Evolutionary conservation across 805 yeast genomes (phyloP), one percentile per base, ranked within the genome.

Genomic region (Ogataea philodendri): DNA sequence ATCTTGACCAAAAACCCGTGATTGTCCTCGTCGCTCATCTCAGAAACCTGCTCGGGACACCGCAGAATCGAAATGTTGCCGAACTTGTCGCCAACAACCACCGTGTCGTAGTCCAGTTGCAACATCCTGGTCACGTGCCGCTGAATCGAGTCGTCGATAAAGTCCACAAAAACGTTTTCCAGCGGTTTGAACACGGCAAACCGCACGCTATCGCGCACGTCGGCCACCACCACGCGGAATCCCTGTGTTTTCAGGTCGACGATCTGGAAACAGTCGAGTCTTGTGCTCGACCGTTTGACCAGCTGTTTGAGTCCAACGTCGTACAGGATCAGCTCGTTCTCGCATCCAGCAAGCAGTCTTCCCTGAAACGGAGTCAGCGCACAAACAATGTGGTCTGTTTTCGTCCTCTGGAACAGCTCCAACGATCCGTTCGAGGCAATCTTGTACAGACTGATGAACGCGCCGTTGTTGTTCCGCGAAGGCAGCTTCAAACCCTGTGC

Each of bases 51-150:
- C n/a, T 61, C 60, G 0, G 82, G 74, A 25, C 82, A 59, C 40
- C 96, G 64, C 25, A 86, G 60, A 1, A 84, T 72, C 59, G 81
- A 78, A 0, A 88, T 30, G 48, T 82, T 85, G 1, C 97, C 97
- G 60, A 84, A 87, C 52, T 79, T 81, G 55, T 93, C 97, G 9
- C 96, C 96, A 1, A 85, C 86, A 25, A 83, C 64, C 1, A 84
- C 74, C 0, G 96, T 87, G 37, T 77, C 78, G 43, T 76, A 73
- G 55, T 93, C 97, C 5, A 93, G 60, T 45, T 76, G 61, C 3
- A 67, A 52, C 26, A 82, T 48, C 3, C 78, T 48, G 0, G 94
- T 81, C 3, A 82, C 69, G 51, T 82, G 84, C 20, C 96, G 65
- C 21, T 78, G 68, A 23, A 81, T 60, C 1, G 69, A 57, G 59